phyloP scores from a whole-genome alignment of 441 rosid species.

The Hura crepitans region DNA sequence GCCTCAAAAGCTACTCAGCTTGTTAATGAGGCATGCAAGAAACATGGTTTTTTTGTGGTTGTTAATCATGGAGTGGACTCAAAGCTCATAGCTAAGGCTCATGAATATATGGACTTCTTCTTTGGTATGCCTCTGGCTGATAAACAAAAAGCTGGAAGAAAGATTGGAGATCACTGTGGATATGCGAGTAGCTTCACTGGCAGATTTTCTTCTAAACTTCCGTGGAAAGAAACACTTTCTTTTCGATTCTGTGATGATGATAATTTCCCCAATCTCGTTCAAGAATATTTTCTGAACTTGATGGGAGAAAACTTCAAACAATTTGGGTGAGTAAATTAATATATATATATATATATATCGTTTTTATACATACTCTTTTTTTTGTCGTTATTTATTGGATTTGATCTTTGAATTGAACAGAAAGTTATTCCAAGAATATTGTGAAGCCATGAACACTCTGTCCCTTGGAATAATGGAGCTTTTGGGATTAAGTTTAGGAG shows the following conservation, averaged over 20 bases:
- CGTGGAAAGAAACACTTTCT: slow-evolving; percentile 97
- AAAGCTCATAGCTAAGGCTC: slow-evolving; percentile 58
- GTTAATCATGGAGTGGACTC: slow-evolving; percentile 75
- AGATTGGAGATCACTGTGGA: slow-evolving; percentile 76
- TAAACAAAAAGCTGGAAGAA: slow-evolving; percentile 70
- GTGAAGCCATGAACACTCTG: slow-evolving; percentile 72
- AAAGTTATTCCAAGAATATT: slow-evolving; percentile 71
- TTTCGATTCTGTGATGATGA: slow-evolving; percentile 53
- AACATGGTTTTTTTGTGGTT: slow-evolving; percentile 87
- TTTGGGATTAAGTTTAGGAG: slow-evolving; percentile 68
- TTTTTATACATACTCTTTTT: too few species aligned
- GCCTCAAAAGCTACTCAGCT: slow-evolving; percentile 51
- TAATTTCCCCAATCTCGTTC: slow-evolving; percentile 36
- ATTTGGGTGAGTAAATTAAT: slow-evolving; percentile 62
- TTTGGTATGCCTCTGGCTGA: slow-evolving; percentile 66
- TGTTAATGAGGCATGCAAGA: slow-evolving; percentile 68
- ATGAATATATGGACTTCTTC: slow-evolving; percentile 53
- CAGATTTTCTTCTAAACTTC: slow-evolving; percentile 85
- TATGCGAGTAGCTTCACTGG: slow-evolving; percentile 96
- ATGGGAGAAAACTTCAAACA: slow-evolving; percentile 65
- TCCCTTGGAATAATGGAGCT: slow-evolving; percentile 94
- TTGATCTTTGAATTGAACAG: slow-evolving; percentile 28
- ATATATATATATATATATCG: too few species aligned
- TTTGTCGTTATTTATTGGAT: too few species aligned
- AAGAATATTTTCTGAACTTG: slow-evolving; percentile 48